Evolutionary conservation across 2,329 filamentous ascomycete species (phyloP), one percentile per base, ranked within the genome.

Genomic region (Meredithiella fracta): DNA sequence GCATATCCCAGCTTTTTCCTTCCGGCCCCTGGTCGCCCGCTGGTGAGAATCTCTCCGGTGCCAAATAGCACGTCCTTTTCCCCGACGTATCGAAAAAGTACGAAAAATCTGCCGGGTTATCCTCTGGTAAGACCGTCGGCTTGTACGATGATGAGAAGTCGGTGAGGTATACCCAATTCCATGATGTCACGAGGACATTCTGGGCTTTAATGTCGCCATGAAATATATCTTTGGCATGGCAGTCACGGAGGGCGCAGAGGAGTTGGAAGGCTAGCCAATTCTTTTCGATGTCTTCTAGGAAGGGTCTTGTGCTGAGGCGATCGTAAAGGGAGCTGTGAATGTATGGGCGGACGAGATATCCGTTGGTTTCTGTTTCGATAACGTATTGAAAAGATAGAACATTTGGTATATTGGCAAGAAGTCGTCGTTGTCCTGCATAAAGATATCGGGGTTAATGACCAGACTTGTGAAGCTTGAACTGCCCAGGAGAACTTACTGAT

Each of bases 131-230:
- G 67, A 88, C 87, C 3, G 90, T 86, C 9, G 90, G 92, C 65
- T 98, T 98, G 72, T 94, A 97, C 0, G 86, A 84, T 0, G 91
- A 89, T 3, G 91, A 95, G 67, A 97, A 98, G 67, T 98, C 92
- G n/a, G 90, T 84, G 38, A 98, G 76, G 66, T 97, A 98, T 1
- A 98, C 76, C 92, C 94, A 98, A 70, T 97, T 96, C 92, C 92
- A 98, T 5, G 92, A 97, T 0, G 92, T 98, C 53, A 98, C 91
- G 51, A 98, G 73, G 37, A 94, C 81, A 64, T 98, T 98, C 68
- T 98, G 91, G 1, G 91, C 92, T 73, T 98, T 98, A 72, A 98
- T 97, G 65, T 98, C 94, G 58, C 92, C 94, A 66, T 98, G 92
- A 66, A 90, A 97, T 53, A 98, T 76, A 63, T 94, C 86, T 50